Percentiles rank a stretch among this genome's conserved stretches.
phyloP scores from a whole-genome alignment of 768 basidiomycete species.

The Amanita pseudoporphyria region DNA sequence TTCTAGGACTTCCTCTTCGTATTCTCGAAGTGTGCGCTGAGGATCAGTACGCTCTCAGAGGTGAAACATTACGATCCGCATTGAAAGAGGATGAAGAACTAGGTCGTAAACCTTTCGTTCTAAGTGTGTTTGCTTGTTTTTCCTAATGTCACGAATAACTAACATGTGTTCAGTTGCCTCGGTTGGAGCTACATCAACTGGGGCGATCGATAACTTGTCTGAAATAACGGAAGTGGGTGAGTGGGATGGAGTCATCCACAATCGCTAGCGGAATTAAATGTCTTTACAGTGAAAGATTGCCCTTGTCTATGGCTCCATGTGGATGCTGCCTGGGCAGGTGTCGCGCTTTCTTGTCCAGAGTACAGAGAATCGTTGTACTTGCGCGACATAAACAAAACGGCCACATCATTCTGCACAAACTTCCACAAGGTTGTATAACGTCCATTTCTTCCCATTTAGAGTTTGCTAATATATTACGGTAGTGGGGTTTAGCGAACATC shows the following conservation, averaged over 20 bases:
- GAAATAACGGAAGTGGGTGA: slow-evolving; percentile 71
- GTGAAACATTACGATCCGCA: slow-evolving; percentile 44
- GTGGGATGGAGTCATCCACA: background rate
- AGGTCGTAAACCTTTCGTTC: slow-evolving; percentile 70
- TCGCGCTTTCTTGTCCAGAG: slow-evolving; percentile 75
- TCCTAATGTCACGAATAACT: background rate
- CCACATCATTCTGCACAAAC: slow-evolving; percentile 76
- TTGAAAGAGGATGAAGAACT: slow-evolving; percentile 53
- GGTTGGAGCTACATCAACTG: slow-evolving; percentile 87
- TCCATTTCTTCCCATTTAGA: slow-evolving; percentile 10
- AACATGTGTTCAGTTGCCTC: slow-evolving; percentile 55
- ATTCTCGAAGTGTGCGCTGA: slow-evolving; percentile 55
- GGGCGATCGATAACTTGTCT: slow-evolving; percentile 69
- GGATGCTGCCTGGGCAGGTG: slow-evolving; percentile 97
- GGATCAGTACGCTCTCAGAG: slow-evolving; percentile 62
- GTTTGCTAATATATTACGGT: background rate
- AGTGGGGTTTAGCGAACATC: slow-evolving; percentile 91
- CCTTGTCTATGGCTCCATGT: slow-evolving; percentile 74
- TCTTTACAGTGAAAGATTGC: slow-evolving; percentile 39
- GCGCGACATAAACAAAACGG: slow-evolving; percentile 64
- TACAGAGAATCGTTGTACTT: slow-evolving; percentile 51
- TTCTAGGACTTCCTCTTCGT: slow-evolving; percentile 69
- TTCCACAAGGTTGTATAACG: slow-evolving; percentile 95
- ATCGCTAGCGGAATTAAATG: background rate
- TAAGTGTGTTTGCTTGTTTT: slow-evolving; percentile 43